Evolutionary conservation across 371 early-diverging fungal genomes (phyloP), one percentile per base, ranked within the genome.

Genomic region (Rhizomucor miehei): DNA sequence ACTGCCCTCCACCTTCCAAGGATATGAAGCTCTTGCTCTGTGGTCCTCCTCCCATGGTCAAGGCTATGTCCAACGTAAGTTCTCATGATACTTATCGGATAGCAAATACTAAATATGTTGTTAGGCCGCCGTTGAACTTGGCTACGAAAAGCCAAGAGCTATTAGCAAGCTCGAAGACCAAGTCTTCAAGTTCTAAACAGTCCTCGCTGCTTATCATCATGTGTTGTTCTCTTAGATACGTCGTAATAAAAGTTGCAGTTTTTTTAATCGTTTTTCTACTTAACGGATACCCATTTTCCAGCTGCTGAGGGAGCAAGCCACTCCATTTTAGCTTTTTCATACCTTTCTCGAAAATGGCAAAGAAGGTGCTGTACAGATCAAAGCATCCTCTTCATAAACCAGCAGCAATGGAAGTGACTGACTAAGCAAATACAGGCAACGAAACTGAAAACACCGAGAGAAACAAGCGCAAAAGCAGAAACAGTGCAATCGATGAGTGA

Each of bases 21-120:
- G 84, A 90, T 52, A 82, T 88, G 73, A 94, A 97, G 82, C 63
- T 95, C 50, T 79, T 96, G 48, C 67, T 97, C n/a, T 97, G 98
- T 63, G 98, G 98, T 44, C 97, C 97, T 54, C 89, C 89, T 48
- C 94, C 92, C 2, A 95, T 97, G 97, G 73, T 95, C 59, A 84
- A 85, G 56, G 94, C 91, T 53, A 92, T 97, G 94, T 62, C 79
- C 56, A 60, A 51, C 44, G 23, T 16, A 19, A 49, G 17, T 24
- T 38, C 24, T 40, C 17, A 50, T 39, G 10, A 29, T 29, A 29
- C 8, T 29, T 8, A 8, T 8, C 8, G 29, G 5, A 29, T 41
- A 19, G 41, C 16, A 19, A 50, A 24, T 24, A 6, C 50, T 38
- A 34, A 19, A 20, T n/a, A 35, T 8, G n/a, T 20, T 21, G 6